These are phyloP conservation scores for Boechera stricta DNA, from an alignment of 345 rosid genomes.

Conservation along the genomic window DNA sequence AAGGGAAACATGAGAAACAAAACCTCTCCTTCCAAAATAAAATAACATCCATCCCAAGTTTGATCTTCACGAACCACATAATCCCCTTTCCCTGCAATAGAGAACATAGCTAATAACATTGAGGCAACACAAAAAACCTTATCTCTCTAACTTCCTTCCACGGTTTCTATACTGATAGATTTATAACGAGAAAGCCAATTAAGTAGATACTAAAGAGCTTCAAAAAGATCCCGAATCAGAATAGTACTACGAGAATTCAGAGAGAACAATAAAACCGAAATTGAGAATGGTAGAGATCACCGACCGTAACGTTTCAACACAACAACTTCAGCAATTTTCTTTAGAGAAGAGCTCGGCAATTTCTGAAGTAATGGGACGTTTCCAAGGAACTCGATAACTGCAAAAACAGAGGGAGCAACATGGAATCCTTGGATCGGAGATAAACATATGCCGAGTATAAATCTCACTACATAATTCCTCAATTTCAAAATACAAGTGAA, in stretches of 20 bases:
- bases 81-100: constrained; percentile 70
- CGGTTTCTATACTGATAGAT: too few relatives aligned
- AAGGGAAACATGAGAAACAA: constrained; percentile 20
- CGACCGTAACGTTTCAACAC: constrained; percentile 62
- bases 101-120: background rate
- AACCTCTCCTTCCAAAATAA: constrained; percentile 94
- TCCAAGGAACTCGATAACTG: constrained; percentile 81
- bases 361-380: constrained; percentile 83
- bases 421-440: constrained; percentile 1
- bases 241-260: background rate
- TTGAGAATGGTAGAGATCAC: constrained; percentile 17
- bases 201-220: too few relatives aligned
- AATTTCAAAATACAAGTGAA: background rate
- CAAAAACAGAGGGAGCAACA: background rate
- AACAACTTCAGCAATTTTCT: constrained; percentile 66
- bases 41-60: constrained; percentile 77
- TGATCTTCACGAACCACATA: constrained; percentile 74
- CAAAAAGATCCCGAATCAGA: too few relatives aligned
- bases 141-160: too few relatives aligned
- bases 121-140: too few relatives aligned
- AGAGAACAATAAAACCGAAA: background rate
- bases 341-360: constrained; percentile 73
- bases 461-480: too few relatives aligned
- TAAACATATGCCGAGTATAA: background rate
- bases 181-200: too few relatives aligned